These are phyloP conservation scores for Mycena chlorophos DNA, from an alignment of 768 basidiomycete species.

Conservation along the genomic window DNA sequence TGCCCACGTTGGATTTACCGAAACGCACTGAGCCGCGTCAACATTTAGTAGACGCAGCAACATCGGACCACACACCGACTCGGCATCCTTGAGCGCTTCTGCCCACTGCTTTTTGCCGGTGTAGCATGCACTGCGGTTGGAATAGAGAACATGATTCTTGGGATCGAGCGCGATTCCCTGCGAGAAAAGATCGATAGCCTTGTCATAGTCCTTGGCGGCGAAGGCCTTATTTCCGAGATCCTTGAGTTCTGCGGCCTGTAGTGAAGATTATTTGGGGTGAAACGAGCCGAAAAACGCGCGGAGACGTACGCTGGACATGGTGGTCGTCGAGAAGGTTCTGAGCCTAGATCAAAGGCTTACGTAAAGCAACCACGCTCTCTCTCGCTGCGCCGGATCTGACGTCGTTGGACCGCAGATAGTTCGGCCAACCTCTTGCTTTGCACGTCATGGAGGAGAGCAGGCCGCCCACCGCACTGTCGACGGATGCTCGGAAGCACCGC, in stretches of 20 bases:
- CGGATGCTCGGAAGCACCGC: slow-evolving; percentile 44
- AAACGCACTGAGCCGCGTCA: slow-evolving; percentile 59
- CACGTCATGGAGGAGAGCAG: no score
- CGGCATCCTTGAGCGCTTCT: slow-evolving; percentile 82
- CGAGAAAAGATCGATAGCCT: slow-evolving; percentile 79
- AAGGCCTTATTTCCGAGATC: slow-evolving; percentile 96
- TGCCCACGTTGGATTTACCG: slow-evolving; percentile 76
- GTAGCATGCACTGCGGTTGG: slow-evolving; percentile 89
- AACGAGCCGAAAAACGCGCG: neutral
- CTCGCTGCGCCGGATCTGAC: no score
- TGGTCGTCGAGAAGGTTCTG: neutral
- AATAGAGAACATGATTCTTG: slow-evolving; percentile 85
- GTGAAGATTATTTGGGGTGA: neutral
- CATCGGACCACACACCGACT: slow-evolving; percentile 61
- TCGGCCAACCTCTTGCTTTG: no score
- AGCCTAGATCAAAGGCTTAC: no score
- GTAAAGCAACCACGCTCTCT: no score
- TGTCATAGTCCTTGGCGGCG: slow-evolving; percentile 87
- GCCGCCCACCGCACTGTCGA: slow-evolving; percentile 35
- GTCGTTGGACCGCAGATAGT: no score
- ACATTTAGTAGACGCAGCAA: slow-evolving; percentile 9
- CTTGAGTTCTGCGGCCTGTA: slow-evolving; percentile 65
- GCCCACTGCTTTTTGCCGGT: slow-evolving; percentile 80
- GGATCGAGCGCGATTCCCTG: slow-evolving; percentile 84
- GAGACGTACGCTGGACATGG: neutral